Conservation (phyloP, 1,284 basidiomycete genomes). For the Mycena citricolor region DNA sequence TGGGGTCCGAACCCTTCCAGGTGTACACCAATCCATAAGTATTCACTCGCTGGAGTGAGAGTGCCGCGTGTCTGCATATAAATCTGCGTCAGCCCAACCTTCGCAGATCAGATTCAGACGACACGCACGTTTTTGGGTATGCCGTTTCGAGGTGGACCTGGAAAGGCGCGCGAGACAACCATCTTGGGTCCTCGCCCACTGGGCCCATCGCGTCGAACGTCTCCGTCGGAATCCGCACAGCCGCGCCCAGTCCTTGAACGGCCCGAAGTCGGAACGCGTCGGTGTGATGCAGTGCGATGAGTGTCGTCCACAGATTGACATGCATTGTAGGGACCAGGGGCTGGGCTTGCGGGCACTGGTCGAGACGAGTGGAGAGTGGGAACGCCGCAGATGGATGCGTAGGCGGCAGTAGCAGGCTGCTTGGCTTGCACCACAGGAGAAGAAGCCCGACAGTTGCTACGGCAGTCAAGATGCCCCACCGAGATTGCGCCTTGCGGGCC, state of each 20-base stretch:
- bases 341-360: slow-evolving; percentile 11
- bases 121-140: slow-evolving; percentile 17
- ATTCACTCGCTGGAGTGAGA: slow-evolving; percentile 13
- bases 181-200: slow-evolving; percentile 19
- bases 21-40: slow-evolving; percentile 17
- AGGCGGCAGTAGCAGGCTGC: no score
- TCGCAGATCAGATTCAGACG: slow-evolving; percentile 3
- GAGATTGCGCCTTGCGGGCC: no score
- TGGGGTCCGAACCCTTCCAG: slow-evolving; percentile 15
- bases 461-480: no score
- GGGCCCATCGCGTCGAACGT: slow-evolving; percentile 20
- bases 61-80: slow-evolving; percentile 6
- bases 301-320: slow-evolving; percentile 6
- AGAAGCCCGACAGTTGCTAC: no score
- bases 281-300: slow-evolving; percentile 12
- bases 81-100: not conserved
- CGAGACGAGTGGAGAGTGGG: no score
- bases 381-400: no score
- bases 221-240: slow-evolving; percentile 18
- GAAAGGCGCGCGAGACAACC: slow-evolving; percentile 9
- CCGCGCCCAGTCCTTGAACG: slow-evolving; percentile 8
- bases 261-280: slow-evolving; percentile 8
- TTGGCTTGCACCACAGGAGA: no score
- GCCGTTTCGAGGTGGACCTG: slow-evolving; percentile 8
- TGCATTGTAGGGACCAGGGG: slow-evolving; percentile 7